phyloP scores from a whole-genome alignment of 129 eudicot genomes.

The Sambucus nigra region DNA sequence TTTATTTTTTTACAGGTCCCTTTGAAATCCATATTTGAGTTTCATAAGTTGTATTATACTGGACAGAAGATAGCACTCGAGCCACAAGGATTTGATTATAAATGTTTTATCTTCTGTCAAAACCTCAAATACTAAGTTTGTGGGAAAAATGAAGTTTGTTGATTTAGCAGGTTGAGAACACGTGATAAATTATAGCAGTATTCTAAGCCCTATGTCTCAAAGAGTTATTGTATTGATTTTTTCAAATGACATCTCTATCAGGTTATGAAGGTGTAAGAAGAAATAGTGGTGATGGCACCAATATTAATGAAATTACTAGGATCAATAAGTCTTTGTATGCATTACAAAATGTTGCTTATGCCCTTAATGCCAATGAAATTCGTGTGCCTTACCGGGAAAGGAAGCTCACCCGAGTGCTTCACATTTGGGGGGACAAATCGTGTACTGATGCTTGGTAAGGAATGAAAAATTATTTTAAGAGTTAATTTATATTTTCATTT shows the following conservation, averaged over 20 bases:
- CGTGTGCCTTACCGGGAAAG: constrained; percentile 84
- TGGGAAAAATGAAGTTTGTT: constrained; percentile 68
- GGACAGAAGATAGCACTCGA: constrained; percentile 34
- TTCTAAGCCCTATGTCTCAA: not conserved
- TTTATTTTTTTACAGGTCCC: constrained; percentile 37
- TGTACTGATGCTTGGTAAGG: constrained; percentile 66
- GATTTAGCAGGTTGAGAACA: constrained; percentile 70
- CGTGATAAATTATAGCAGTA: not conserved
- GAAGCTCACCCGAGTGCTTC: constrained; percentile 64
- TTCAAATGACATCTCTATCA: constrained; percentile 14
- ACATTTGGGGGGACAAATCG: constrained; percentile 57
- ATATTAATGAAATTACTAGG: constrained; percentile 34
- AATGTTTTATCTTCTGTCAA: constrained; percentile 31
- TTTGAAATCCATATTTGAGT: constrained; percentile 47
- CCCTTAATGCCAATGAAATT: constrained; percentile 51
- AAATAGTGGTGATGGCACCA: constrained; percentile 38
- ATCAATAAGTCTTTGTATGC: constrained; percentile 70
- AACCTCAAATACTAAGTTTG: constrained; percentile 20
- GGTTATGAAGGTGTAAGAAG: constrained; percentile 71
- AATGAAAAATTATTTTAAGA: not conserved
- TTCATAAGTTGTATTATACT: constrained; percentile 35
- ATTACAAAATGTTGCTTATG: constrained; percentile 55
- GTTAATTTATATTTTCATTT: not conserved
- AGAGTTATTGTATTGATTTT: too few relatives aligned
- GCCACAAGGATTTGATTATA: constrained; percentile 70